Evolutionary conservation across 805 yeast genomes (phyloP).

Genomic region (Cyberlindnera misumaiensis): DNA sequence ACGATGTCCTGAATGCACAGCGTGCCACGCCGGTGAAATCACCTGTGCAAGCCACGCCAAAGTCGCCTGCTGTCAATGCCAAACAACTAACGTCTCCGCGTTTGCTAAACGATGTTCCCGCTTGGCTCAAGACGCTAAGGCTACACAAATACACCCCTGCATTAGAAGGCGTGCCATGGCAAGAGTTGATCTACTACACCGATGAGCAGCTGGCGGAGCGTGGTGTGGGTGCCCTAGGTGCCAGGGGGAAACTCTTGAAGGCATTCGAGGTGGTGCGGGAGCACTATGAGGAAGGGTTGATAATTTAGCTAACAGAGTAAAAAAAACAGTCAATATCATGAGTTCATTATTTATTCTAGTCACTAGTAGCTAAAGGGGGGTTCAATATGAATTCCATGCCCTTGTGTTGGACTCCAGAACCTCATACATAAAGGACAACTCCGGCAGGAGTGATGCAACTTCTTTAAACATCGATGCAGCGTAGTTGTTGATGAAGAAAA

Average conservation of each 20-base stretch:
- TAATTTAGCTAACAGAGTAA: too few species aligned
- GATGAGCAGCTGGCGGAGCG: slow-evolving; percentile 64
- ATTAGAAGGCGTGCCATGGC: slow-evolving; percentile 71
- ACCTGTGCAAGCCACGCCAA: slow-evolving; percentile 27
- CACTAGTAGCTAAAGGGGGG: too few species aligned
- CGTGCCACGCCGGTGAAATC: slow-evolving; percentile 24
- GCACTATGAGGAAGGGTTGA: slow-evolving; percentile 35
- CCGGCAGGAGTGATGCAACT: slow-evolving; percentile 55
- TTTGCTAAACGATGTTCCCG: slow-evolving; percentile 71
- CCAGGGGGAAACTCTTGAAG: slow-evolving; percentile 86
- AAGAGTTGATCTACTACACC: slow-evolving; percentile 60
- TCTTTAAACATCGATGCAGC: slow-evolving; percentile 71
- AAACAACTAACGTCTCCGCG: slow-evolving; percentile 45
- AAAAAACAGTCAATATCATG: too few species aligned
- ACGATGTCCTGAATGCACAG: slow-evolving; percentile 10
- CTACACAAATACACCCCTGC: slow-evolving; percentile 92
- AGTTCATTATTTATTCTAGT: too few species aligned
- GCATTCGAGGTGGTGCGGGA: slow-evolving; percentile 81
- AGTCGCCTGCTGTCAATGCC: slow-evolving; percentile 41
- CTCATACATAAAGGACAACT: slow-evolving; percentile 47
- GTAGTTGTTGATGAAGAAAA: slow-evolving; percentile 76
- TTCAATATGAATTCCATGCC: slow-evolving; percentile 40
- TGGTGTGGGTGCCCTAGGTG: slow-evolving; percentile 94
- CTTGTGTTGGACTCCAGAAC: slow-evolving; percentile 46
- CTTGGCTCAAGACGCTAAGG: slow-evolving; percentile 85